Conservation (phyloP, 805 yeast genomes). For the Candida sphagnicola region DNA sequence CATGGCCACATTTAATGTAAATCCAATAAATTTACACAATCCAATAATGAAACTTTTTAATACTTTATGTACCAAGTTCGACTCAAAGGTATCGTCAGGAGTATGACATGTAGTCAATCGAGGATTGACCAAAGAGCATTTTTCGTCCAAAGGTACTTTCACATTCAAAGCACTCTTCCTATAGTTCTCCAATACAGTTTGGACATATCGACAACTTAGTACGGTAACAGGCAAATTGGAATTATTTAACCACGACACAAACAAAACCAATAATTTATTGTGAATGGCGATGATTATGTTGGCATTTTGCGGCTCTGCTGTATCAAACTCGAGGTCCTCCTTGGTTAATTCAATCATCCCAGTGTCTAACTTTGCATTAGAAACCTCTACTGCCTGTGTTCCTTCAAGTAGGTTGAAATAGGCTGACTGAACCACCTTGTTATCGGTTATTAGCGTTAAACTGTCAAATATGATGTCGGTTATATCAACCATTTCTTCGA, state of each 20-base stretch:
- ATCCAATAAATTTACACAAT: conserved; percentile 49
- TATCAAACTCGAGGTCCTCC: conserved; percentile 46
- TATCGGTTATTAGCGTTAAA: conserved; percentile 38
- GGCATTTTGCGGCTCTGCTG: conserved; percentile 32
- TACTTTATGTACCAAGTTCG: conserved; percentile 44
- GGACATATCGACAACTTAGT: conserved; percentile 70
- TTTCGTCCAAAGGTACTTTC: not conserved
- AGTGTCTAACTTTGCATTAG: conserved; percentile 72
- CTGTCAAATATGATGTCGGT: conserved; percentile 47
- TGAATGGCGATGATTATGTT: conserved; percentile 44
- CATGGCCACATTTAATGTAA: conserved; percentile 42
- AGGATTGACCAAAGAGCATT: conserved; percentile 11
- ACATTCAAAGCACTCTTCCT: conserved; percentile 8
- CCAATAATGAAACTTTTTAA: conserved; percentile 51
- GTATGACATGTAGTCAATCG: conserved; percentile 8
- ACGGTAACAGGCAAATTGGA: conserved; percentile 74
- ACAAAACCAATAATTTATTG: conserved; percentile 49
- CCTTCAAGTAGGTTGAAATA: conserved; percentile 73
- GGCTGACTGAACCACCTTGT: conserved; percentile 55
- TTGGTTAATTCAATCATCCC: conserved; percentile 51
- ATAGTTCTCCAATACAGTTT: conserved; percentile 46
- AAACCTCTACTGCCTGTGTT: conserved; percentile 80
- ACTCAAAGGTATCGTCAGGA: conserved; percentile 12
- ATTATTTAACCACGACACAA: conserved; percentile 74
- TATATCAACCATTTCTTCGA: conserved; percentile 40